Percentiles rank a stretch among this genome's conserved stretches.
Evolutionary conservation across 1,284 basidiomycete genomes (phyloP).

Genomic region (Amylostereum areolatum): DNA sequence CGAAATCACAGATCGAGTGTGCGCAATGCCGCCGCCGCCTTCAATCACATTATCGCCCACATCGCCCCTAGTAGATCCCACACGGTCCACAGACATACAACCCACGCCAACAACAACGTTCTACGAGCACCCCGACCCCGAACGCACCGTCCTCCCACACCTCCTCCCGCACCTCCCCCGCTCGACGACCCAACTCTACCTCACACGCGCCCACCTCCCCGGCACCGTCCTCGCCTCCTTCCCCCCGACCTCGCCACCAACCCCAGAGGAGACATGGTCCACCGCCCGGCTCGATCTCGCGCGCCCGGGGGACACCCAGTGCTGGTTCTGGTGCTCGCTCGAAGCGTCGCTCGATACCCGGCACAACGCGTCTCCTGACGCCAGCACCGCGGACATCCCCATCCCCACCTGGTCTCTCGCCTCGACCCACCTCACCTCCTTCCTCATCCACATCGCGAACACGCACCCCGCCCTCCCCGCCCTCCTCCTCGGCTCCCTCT

Average conservation of each 20-base stretch:
- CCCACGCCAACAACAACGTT: background rate
- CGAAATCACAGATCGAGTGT: too few species aligned
- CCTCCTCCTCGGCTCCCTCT: constrained; percentile 5
- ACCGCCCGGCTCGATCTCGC: constrained; percentile 3
- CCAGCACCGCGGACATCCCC: background rate
- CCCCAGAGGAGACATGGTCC: constrained; percentile 1
- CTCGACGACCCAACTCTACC: constrained; percentile 1
- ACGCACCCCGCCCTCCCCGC: constrained; percentile 1
- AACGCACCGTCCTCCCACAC: constrained; percentile 2
- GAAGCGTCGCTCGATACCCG: background rate
- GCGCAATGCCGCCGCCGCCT: too few species aligned
- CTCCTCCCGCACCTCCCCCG: constrained; percentile 3
- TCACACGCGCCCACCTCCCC: background rate
- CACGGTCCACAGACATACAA: too few species aligned
- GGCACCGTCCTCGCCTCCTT: constrained; percentile 6
- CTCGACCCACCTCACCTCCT: constrained; percentile 2
- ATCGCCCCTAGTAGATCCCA: too few species aligned
- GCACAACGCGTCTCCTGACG: background rate
- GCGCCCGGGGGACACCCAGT: background rate
- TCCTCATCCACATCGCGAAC: background rate
- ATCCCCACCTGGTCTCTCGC: too few species aligned
- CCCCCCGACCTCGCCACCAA: background rate
- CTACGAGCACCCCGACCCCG: constrained; percentile 6
- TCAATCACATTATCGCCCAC: too few species aligned
- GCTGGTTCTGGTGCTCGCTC: constrained; percentile 10